phyloP scores from a whole-genome alignment of 331 rosid genomes.

The Malus hybrid region DNA sequence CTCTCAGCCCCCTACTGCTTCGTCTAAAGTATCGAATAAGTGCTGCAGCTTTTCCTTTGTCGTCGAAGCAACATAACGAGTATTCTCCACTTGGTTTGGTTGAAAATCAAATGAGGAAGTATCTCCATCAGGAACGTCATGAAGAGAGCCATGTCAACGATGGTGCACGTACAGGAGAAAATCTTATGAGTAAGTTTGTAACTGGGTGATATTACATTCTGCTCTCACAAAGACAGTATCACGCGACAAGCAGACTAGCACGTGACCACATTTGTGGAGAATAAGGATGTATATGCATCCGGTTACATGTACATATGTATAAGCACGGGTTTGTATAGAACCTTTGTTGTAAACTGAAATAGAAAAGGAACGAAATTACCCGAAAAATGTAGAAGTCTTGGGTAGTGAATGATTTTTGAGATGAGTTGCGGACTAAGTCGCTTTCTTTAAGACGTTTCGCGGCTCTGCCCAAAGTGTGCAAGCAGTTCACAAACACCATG shows the following conservation, averaged over 20 bases:
- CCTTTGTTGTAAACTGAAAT: background rate
- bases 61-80: background rate
- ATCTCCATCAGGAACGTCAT: background rate
- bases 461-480: no score
- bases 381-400: no score
- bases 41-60: background rate
- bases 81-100: constrained; percentile 5
- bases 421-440: no score
- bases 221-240: background rate
- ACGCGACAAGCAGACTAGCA: no score
- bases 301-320: background rate
- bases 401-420: no score
- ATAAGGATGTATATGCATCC: background rate
- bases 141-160: background rate
- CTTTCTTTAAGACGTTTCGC: no score
- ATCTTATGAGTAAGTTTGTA: background rate
- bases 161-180: background rate
- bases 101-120: constrained; percentile 14
- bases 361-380: no score
- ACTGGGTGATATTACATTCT: background rate
- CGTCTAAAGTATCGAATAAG: constrained; percentile 10
- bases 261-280: background rate
- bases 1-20: constrained; percentile 7
- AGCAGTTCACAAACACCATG: no score
- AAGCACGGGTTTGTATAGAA: background rate